Evolutionary conservation across 2,329 filamentous ascomycete genomes (phyloP).

Genomic region (Xylaria digitata): DNA sequence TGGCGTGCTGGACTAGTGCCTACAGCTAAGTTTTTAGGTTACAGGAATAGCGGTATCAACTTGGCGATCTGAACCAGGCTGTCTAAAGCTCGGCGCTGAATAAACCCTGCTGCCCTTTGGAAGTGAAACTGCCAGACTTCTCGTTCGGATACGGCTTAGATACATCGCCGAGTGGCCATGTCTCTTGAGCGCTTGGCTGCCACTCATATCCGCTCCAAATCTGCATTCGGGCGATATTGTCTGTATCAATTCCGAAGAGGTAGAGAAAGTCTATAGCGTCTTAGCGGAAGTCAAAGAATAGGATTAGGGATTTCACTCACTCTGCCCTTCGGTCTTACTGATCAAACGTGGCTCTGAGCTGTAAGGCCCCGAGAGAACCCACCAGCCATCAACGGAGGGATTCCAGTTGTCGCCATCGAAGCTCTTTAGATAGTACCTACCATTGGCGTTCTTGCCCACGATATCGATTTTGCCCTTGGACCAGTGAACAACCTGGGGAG

Average conservation of each 20-base stretch:
- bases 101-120: background rate
- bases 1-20: too few relatives aligned
- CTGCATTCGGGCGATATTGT: conserved; percentile 31
- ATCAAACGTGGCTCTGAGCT: conserved; percentile 37
- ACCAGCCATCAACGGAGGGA: conserved; percentile 35
- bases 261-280: conserved; percentile 36
- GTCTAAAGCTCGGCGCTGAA: conserved; percentile 17
- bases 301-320: conserved; percentile 20
- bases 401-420: conserved; percentile 38
- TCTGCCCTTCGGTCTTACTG: conserved; percentile 23
- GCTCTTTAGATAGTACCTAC: conserved; percentile 37
- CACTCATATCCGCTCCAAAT: conserved; percentile 41
- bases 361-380: conserved; percentile 37
- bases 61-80: background rate
- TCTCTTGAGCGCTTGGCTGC: conserved; percentile 34
- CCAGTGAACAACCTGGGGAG: conserved; percentile 40
- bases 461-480: conserved; percentile 35
- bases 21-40: background rate
- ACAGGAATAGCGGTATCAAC: background rate
- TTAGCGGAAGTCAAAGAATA: background rate
- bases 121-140: background rate
- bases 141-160: conserved; percentile 24
- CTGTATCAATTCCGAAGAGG: conserved; percentile 37
- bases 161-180: conserved; percentile 40
- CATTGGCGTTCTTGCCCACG: conserved; percentile 35